Evolutionary conservation across 106 monocot species (phyloP).

Genomic region (Platanthera guangdongensis): DNA sequence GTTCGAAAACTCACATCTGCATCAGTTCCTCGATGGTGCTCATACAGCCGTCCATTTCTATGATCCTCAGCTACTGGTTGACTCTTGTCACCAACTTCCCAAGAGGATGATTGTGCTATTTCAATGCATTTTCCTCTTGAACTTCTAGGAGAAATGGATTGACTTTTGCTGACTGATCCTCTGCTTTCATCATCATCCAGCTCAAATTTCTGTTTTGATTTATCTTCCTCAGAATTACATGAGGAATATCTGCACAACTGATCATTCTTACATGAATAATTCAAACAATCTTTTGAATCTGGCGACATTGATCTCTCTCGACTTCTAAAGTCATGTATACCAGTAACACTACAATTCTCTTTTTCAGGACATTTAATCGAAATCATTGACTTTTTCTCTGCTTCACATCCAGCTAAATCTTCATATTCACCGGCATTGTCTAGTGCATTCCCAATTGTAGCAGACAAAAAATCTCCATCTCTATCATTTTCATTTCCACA

Average conservation of each 20-base stretch:
- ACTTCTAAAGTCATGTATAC: constrained; percentile 11
- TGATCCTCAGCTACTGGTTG: constrained; percentile 19
- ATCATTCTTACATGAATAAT: constrained; percentile 21
- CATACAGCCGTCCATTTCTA: constrained; percentile 17
- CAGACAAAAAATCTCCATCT: constrained; percentile 5
- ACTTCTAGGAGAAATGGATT: constrained; percentile 16
- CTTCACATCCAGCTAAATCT: constrained; percentile 5
- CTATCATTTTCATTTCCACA: constrained; percentile 6
- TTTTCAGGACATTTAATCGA: constrained; percentile 7
- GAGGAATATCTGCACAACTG: constrained; percentile 5
- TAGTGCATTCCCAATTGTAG: not conserved
- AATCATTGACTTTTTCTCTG: constrained; percentile 6
- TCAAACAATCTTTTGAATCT: constrained; percentile 18
- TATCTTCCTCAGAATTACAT: constrained; percentile 13
- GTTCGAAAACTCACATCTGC: not conserved
- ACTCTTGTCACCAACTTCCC: constrained; percentile 18
- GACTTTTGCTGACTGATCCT: constrained; percentile 9
- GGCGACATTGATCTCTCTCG: constrained; percentile 21
- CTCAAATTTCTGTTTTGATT: constrained; percentile 7
- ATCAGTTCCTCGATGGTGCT: constrained; percentile 1
- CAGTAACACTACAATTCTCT: constrained; percentile 11
- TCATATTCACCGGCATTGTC: not conserved
- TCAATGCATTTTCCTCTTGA: constrained; percentile 12
- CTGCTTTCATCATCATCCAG: constrained; percentile 11
- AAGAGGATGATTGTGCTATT: constrained; percentile 19